A percentile compares a stretch with the other conserved stretches of the same genome.
phyloP scores from a whole-genome alignment of 164 flowering plant species.

The Vitis labrusca region DNA sequence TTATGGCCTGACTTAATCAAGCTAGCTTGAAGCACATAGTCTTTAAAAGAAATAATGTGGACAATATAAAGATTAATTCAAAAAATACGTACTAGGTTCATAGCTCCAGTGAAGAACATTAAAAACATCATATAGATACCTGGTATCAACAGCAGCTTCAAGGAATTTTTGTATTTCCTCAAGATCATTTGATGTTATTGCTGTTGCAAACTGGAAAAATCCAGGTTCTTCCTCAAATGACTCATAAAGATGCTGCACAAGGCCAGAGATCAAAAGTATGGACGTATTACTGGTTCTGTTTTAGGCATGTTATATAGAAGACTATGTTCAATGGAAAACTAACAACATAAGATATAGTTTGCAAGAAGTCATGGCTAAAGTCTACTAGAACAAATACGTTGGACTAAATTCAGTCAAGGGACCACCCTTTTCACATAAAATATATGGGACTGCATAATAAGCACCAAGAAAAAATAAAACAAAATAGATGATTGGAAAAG shows the following conservation, averaged over 20 bases:
- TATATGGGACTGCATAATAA: no score
- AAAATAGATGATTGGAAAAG: no score
- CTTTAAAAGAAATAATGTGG: no score
- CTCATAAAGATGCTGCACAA: conserved; percentile 71
- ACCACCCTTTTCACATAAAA: no score
- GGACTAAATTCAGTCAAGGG: no score
- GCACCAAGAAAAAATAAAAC: no score
- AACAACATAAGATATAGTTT: not conserved
- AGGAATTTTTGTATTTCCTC: conserved; percentile 96
- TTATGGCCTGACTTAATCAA: no score
- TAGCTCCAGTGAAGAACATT: conserved; percentile 3
- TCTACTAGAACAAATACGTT: no score
- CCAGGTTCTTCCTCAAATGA: conserved; percentile 85
- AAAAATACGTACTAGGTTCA: not conserved
- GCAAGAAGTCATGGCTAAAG: not conserved
- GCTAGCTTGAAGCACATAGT: no score
- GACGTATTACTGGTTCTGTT: not conserved
- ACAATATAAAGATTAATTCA: not conserved
- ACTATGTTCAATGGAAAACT: not conserved
- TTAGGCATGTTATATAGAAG: not conserved
- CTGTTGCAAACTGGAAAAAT: conserved; percentile 81
- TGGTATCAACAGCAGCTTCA: conserved; percentile 65
- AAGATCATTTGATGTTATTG: conserved; percentile 79
- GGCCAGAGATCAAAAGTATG: not conserved
- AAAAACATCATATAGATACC: conserved; percentile 43